These are phyloP conservation scores for Diaporthe australafricana DNA, from an alignment of 2,329 filamentous ascomycete species.

Conservation along the genomic window DNA sequence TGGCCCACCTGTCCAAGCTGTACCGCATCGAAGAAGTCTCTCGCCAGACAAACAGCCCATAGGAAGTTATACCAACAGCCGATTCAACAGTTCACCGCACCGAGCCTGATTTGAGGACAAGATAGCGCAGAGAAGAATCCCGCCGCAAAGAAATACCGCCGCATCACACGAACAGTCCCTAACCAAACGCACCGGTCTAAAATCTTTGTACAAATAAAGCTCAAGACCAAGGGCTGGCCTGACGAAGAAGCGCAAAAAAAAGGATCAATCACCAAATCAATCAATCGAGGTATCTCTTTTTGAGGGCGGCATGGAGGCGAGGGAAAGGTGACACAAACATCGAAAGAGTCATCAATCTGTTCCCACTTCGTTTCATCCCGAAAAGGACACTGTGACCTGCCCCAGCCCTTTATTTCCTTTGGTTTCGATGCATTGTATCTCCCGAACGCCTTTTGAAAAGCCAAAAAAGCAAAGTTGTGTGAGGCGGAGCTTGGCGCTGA, in stretches of 20 bases:
- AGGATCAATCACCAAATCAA: too few relatives aligned
- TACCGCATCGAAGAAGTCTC: not conserved
- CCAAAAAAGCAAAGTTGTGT: not conserved
- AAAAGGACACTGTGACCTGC: not conserved
- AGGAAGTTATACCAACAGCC: not conserved
- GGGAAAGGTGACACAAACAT: not conserved
- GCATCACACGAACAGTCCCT: not conserved
- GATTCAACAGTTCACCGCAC: not conserved
- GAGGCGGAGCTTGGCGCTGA: not conserved
- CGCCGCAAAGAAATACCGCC: not conserved
- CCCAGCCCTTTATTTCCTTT: conserved; percentile 12
- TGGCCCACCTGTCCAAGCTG: not conserved
- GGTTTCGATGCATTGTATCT: conserved; percentile 21
- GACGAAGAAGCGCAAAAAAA: not conserved
- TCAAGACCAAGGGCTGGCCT: not conserved
- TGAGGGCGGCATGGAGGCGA: not conserved
- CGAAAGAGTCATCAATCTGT: not conserved
- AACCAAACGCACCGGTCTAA: conserved; percentile 20
- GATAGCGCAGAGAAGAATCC: not conserved
- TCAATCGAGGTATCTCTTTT: conserved; percentile 32
- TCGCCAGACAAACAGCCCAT: not conserved
- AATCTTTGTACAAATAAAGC: conserved; percentile 19
- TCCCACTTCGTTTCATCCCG: conserved; percentile 10
- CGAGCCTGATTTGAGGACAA: not conserved
- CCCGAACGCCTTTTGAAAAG: conserved; percentile 30